Evolutionary conservation across 495 filamentous ascomycete species (phyloP).

Genomic region (Penicillium coffeae): DNA sequence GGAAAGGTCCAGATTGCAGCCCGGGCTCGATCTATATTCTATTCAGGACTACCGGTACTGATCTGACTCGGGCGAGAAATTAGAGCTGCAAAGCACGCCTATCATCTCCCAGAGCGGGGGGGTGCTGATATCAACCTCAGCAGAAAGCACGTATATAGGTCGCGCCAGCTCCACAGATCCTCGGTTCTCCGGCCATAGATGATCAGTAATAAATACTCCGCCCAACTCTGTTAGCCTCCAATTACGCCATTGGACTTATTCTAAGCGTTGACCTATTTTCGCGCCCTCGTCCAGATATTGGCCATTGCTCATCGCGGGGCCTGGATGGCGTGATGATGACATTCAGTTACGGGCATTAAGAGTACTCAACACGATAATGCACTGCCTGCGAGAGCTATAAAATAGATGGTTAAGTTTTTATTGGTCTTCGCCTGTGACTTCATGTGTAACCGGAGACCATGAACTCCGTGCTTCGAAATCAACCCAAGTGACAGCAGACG

Average conservation of each 20-base stretch:
- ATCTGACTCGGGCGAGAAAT: conserved; percentile 26
- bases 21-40: conserved; percentile 16
- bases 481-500: too few species aligned
- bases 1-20: not conserved
- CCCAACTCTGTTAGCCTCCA: conserved; percentile 7
- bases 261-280: conserved; percentile 1
- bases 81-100: conserved; percentile 11
- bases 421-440: not conserved
- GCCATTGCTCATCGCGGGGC: conserved; percentile 39
- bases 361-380: conserved; percentile 3
- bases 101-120: conserved; percentile 13
- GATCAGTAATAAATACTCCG: not conserved
- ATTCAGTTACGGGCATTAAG: conserved; percentile 3
- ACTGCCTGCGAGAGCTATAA: not conserved
- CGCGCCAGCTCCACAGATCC: conserved; percentile 12
- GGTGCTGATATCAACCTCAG: conserved; percentile 11
- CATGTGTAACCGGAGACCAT: not conserved
- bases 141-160: conserved; percentile 17
- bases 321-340: conserved; percentile 33
- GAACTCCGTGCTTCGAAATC: not conserved
- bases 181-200: not conserved
- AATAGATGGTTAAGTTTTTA: not conserved
- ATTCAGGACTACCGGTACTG: conserved; percentile 1
- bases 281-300: too few species aligned
- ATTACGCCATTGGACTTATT: conserved; percentile 9